phyloP scores from a whole-genome alignment of 306 rosid species.

The Rubus idaeus region DNA sequence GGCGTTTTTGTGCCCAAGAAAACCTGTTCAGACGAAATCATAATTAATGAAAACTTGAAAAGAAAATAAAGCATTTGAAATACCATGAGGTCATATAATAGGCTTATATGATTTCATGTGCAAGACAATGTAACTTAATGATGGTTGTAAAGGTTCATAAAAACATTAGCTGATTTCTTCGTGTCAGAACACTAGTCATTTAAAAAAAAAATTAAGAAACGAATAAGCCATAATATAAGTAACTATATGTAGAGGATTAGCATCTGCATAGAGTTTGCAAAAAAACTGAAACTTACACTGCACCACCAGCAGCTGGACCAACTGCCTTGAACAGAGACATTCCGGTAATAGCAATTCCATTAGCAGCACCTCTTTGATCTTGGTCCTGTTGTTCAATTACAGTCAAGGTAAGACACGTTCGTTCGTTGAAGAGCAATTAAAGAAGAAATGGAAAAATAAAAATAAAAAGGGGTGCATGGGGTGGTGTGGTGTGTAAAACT shows the following conservation, averaged over 20 bases:
- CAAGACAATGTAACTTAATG: no score
- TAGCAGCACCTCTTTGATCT: conserved; percentile 90
- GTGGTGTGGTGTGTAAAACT: background rate
- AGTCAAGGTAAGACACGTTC: background rate
- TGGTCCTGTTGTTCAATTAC: no score
- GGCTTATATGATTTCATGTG: background rate
- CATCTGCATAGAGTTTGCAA: background rate
- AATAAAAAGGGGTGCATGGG: background rate
- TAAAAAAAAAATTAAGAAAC: background rate
- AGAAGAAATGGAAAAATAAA: background rate
- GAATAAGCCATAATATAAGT: background rate
- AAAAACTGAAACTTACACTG: conserved; percentile 49
- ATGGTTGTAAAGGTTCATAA: background rate
- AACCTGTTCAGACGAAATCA: conserved; percentile 39
- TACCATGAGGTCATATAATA: background rate
- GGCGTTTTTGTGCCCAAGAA: conserved; percentile 58
- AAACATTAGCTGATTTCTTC: background rate
- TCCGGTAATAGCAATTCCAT: conserved; percentile 83
- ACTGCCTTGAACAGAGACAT: conserved; percentile 84
- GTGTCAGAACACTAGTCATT: background rate
- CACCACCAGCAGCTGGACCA: conserved; percentile 90
- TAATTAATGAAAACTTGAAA: background rate
- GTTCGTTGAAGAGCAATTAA: background rate
- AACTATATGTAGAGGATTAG: background rate
- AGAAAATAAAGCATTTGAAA: background rate